Conservation (phyloP, 2,329 filamentous ascomycete genomes). For the Hypoxylon sp. region DNA sequence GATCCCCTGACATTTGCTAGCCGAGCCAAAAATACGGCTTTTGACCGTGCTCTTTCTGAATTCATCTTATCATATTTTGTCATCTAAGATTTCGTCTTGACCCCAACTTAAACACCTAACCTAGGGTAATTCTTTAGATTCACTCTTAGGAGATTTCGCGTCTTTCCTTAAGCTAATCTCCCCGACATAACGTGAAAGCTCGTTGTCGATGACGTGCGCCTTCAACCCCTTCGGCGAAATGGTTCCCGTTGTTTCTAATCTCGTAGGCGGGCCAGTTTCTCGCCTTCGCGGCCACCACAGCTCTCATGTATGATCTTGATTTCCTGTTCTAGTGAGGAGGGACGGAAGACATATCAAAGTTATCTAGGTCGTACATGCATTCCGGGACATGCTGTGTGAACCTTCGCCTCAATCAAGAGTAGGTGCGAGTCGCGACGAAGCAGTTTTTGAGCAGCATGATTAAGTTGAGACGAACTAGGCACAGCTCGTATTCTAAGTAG, state of each 20-base stretch:
- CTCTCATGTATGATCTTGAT: background rate
- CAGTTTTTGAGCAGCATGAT: background rate
- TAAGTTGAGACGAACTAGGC: background rate
- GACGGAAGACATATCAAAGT: background rate
- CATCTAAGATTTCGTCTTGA: background rate
- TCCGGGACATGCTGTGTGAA: background rate
- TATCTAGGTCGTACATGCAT: background rate
- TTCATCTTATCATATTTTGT: constrained; percentile 4
- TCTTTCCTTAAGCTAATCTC: background rate
- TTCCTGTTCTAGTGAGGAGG: background rate
- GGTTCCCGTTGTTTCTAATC: background rate
- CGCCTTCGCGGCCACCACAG: background rate
- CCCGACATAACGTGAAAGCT: background rate
- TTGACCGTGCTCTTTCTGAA: background rate
- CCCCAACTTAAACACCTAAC: background rate
- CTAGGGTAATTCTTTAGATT: background rate
- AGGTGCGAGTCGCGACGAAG: background rate
- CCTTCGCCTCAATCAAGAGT: too few species aligned
- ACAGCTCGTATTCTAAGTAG: background rate
- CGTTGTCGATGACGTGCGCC: background rate
- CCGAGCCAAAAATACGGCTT: background rate
- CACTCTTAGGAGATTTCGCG: background rate
- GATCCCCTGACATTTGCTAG: background rate
- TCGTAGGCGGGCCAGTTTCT: background rate
- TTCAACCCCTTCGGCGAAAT: background rate